Evolutionary conservation across 345 rosid species (phyloP).

Genomic region (Moricandia moricandioides): DNA sequence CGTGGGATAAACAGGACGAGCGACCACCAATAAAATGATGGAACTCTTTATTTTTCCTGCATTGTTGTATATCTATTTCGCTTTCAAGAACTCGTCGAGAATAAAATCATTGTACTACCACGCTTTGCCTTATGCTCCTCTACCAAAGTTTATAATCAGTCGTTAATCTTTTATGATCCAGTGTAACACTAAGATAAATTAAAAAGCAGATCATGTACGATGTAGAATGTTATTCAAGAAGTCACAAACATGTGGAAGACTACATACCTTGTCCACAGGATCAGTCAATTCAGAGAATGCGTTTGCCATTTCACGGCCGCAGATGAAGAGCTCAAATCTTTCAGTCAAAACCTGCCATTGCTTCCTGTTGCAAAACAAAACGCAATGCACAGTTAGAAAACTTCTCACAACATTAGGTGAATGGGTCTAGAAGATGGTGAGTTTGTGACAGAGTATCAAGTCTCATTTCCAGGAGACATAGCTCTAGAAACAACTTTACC

Average conservation of each 20-base stretch:
- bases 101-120: conserved; percentile 21
- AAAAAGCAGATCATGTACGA: neutral
- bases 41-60: neutral
- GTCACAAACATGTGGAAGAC: neutral
- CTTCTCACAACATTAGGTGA: neutral
- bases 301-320: conserved; percentile 92
- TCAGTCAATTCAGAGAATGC: conserved; percentile 94
- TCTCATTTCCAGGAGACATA: neutral
- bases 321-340: conserved; percentile 90
- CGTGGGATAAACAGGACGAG: neutral
- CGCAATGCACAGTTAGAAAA: neutral
- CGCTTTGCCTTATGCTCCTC: conserved; percentile 84
- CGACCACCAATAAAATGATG: neutral
- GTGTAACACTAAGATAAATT: neutral
- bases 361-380: conserved; percentile 37
- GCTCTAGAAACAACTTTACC: conserved; percentile 39
- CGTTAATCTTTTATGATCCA: neutral
- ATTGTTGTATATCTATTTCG: neutral
- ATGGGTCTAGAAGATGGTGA: conserved; percentile 9
- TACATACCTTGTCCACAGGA: conserved; percentile 78
- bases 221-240: conserved; percentile 2
- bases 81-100: neutral
- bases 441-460: neutral
- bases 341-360: conserved; percentile 82
- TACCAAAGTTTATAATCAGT: conserved; percentile 32